Percentiles rank a stretch among this genome's conserved stretches.
These are phyloP conservation scores for Colletotrichum orbiculare DNA, from an alignment of 2,329 filamentous ascomycete species.

Conservation along the genomic window DNA sequence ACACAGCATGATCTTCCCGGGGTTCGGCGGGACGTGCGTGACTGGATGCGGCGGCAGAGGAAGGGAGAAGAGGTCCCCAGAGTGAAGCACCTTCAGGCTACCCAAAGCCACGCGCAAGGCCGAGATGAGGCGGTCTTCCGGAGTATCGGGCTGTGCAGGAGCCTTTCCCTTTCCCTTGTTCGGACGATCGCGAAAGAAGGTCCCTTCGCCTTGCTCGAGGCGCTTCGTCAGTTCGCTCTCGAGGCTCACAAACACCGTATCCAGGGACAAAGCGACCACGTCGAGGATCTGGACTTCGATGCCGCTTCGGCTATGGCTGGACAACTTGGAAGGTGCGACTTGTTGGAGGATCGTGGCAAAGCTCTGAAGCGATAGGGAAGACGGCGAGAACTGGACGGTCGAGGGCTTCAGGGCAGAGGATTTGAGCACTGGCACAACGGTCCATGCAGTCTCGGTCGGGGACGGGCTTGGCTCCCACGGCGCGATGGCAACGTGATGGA, in stretches of 20 bases:
- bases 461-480: conserved; percentile 74
- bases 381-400: conserved; percentile 82
- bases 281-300: conserved; percentile 89
- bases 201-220: conserved; percentile 84
- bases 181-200: conserved; percentile 77
- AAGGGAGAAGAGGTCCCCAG: conserved; percentile 81
- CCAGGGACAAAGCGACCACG: conserved; percentile 81
- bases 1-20: conserved; percentile 90
- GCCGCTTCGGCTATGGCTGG: conserved; percentile 76
- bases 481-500: conserved; percentile 76
- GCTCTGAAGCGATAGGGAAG: conserved; percentile 78
- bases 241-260: conserved; percentile 87
- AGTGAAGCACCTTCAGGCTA: conserved; percentile 80
- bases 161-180: conserved; percentile 51
- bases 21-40: conserved; percentile 84
- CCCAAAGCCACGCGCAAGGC: conserved; percentile 81
- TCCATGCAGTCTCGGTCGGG: conserved; percentile 79
- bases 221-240: conserved; percentile 84
- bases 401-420: conserved; percentile 76
- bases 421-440: conserved; percentile 79
- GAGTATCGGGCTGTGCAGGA: conserved; percentile 43
- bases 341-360: conserved; percentile 81
- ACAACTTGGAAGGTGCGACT: conserved; percentile 79
- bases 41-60: conserved; percentile 86
- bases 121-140: conserved; percentile 57